Evolutionary conservation across 169 alveolate genomes (phyloP).

Genomic region (Cryptosporidium sp.): DNA sequence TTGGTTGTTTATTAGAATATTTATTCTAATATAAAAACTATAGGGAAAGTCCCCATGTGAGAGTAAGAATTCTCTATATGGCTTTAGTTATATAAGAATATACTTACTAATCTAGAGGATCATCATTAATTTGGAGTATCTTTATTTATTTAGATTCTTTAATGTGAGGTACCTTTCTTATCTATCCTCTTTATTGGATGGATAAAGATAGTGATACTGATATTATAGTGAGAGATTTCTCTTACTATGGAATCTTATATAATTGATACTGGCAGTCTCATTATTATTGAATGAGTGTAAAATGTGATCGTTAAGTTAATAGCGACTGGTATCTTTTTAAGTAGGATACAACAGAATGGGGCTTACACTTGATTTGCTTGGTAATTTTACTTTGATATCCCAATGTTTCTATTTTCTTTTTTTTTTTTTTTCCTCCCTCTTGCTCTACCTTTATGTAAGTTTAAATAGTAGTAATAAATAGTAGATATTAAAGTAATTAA

Average conservation of each 20-base stretch:
- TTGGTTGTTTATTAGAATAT: neutral
- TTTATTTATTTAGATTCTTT: constrained; percentile 9
- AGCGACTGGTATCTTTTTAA: constrained; percentile 63
- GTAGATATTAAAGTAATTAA: too few species aligned
- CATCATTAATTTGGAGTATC: constrained; percentile 64
- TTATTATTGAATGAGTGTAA: constrained; percentile 29
- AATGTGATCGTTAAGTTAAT: constrained; percentile 67
- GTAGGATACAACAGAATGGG: constrained; percentile 76
- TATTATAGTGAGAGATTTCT: neutral
- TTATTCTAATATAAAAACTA: constrained; percentile 16
- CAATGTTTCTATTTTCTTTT: too few species aligned
- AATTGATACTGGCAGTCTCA: constrained; percentile 61
- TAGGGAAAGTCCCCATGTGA: constrained; percentile 77
- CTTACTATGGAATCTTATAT: neutral
- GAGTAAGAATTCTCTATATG: neutral
- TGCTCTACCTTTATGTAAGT: too few species aligned
- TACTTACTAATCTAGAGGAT: constrained; percentile 47
- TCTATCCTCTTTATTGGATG: neutral
- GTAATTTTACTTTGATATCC: constrained; percentile 19
- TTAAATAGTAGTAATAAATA: too few species aligned
- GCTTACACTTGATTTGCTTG: constrained; percentile 77
- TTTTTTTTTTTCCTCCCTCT: neutral
- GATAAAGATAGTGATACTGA: constrained; percentile 19
- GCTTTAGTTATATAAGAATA: neutral
- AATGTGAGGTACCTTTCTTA: constrained; percentile 7